Percentiles rank a stretch among this genome's conserved stretches.
These are phyloP conservation scores for Eruca vesicaria DNA, from an alignment of 441 rosid species.

Conservation along the genomic window DNA sequence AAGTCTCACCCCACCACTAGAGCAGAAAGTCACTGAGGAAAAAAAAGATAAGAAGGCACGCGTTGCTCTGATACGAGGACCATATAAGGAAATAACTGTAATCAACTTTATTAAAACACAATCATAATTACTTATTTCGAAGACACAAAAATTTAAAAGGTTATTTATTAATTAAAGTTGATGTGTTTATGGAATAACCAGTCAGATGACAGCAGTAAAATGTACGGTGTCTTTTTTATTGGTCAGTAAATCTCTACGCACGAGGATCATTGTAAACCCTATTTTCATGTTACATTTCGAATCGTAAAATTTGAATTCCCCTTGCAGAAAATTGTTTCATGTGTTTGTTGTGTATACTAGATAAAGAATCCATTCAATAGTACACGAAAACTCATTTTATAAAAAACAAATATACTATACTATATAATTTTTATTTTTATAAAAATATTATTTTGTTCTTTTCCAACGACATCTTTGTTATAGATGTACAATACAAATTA, in stretches of 20 bases:
- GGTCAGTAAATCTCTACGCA: conserved; percentile 20
- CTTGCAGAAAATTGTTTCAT: not conserved
- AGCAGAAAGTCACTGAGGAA: conserved; percentile 19
- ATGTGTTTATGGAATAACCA: not conserved
- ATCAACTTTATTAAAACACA: conserved; percentile 27
- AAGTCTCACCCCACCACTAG: conserved; percentile 15
- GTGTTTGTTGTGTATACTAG: not conserved
- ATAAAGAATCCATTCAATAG: too few species aligned
- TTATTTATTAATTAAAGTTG: conserved; percentile 18
- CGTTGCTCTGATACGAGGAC: conserved; percentile 26
- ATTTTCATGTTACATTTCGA: not conserved
- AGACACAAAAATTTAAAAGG: not conserved
- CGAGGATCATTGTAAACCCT: conserved; percentile 21
- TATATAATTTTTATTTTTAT: too few species aligned
- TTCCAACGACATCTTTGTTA: too few species aligned
- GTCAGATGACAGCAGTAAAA: conserved; percentile 13
- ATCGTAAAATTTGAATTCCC: conserved; percentile 17
- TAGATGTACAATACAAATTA: too few species aligned
- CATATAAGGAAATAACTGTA: conserved; percentile 33
- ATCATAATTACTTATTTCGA: conserved; percentile 26
- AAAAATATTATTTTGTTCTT: too few species aligned
- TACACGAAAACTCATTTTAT: too few species aligned
- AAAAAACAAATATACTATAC: too few species aligned
- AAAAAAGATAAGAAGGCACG: conserved; percentile 17
- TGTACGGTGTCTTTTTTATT: conserved; percentile 21